Evolutionary conservation across 306 rosid genomes (phyloP).

Genomic region (Cucumis hystrix): DNA sequence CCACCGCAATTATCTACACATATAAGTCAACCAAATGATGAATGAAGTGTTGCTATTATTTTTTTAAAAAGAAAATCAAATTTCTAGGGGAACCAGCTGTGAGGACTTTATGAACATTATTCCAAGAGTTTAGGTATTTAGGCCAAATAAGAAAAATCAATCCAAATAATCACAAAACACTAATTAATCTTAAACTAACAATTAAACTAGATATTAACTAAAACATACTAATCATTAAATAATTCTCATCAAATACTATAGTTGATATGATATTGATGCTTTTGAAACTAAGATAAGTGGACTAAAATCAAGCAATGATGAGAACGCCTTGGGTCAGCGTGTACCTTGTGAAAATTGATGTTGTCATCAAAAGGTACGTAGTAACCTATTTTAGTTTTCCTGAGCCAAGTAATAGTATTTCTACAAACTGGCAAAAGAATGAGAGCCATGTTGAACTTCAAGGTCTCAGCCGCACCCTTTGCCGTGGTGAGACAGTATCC

Average conservation of each 20-base stretch:
- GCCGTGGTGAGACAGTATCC: constrained; percentile 84
- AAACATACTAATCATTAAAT: no score
- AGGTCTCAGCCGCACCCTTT: constrained; percentile 87
- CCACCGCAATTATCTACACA: constrained; percentile 64
- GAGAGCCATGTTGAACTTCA: constrained; percentile 95
- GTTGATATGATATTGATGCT: not conserved
- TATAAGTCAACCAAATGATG: not conserved
- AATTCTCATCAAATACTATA: not conserved
- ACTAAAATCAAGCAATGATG: not conserved
- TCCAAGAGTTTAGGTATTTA: no score
- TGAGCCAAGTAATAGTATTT: constrained; percentile 87
- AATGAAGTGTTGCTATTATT: constrained; percentile 7
- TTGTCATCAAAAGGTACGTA: constrained; percentile 89
- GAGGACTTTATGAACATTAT: not conserved
- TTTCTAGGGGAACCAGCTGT: not conserved
- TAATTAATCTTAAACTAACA: no score
- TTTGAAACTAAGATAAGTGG: not conserved
- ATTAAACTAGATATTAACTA: no score
- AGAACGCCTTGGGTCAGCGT: not conserved
- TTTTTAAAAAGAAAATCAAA: not conserved
- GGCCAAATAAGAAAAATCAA: no score
- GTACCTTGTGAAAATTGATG: constrained; percentile 97
- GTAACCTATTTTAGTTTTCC: constrained; percentile 56
- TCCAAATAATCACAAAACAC: no score
- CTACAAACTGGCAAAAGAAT: constrained; percentile 85